Base-by-base conservation (phyloP, 148 eudicot species). In the Chenopodium album region DNA sequence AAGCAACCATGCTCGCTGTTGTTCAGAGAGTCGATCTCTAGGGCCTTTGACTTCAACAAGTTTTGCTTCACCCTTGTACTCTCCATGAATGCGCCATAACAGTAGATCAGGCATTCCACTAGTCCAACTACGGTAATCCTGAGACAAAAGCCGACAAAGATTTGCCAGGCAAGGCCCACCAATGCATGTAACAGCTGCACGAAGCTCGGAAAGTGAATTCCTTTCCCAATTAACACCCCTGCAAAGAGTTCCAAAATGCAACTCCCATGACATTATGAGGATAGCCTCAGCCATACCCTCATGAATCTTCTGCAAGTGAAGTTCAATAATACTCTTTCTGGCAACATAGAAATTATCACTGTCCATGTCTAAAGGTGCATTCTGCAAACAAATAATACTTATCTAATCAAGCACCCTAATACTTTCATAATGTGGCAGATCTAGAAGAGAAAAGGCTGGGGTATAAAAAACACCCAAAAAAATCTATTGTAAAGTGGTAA, bases 1-100 rank as follows among this genome's bases (percentile, higher is more conserved):
- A 52, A 95, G 89, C 90, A 95, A 81, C 97, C 98, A 95, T 1
- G 97, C 98, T 76, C 97, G 87, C 83, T 95, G 98, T 84, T 95
- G 98, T 83, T 95, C 98, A 44, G 98, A 93, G 73, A 95, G 94
- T n/a, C 90, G 82, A 79, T 95, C 98, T 82, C 85, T 91, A 4
- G 95, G 98, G 71, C 98, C 98, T 84, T 95, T 95, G 71, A 95
- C 98, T 89, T 95, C 98, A 82, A 93, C 98, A 81, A 95, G 93
- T 88, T 93, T 95, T 60, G 98, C 98, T 87, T 95, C 97, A 52
- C 98, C 98, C 63, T 81, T 85, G 52, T 95, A 90, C 47, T 89
- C 88, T 75, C 91, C 94, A 75, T 86, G 87, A 70, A 95, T 91
- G 12, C 95, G 95, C 98, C 98, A 95, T 68, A 95, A 76, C 76